Conservation (phyloP, 2,329 filamentous ascomycete species). For the Chaetothyriales sp. region DNA sequence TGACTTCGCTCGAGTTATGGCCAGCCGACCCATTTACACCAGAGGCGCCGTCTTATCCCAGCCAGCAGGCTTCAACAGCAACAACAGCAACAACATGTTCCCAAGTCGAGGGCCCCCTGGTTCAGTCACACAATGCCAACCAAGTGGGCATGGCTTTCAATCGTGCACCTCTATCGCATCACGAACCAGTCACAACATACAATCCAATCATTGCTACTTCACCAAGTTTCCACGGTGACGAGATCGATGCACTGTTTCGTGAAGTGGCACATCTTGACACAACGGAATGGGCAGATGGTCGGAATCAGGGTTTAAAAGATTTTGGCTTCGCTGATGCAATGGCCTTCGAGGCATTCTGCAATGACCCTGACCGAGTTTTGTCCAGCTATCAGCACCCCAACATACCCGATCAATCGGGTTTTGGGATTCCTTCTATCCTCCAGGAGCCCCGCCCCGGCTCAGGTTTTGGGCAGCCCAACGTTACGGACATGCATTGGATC, state of each 20-base stretch:
- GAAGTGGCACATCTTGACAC: conserved; percentile 34
- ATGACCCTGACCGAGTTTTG: conserved; percentile 28
- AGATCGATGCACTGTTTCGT: conserved; percentile 33
- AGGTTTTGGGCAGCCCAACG: neutral
- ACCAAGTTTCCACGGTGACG: conserved; percentile 19
- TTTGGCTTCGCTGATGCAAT: conserved; percentile 32
- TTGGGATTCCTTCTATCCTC: neutral
- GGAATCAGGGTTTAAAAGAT: conserved; percentile 29
- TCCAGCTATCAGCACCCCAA: conserved; percentile 2
- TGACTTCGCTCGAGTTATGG: neutral
- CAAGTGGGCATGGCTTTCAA: neutral
- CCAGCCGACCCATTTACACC: neutral
- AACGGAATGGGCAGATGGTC: conserved; percentile 30
- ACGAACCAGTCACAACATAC: neutral
- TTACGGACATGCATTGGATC: neutral
- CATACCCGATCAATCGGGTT: neutral
- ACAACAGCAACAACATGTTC: neutral
- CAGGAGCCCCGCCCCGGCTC: neutral
- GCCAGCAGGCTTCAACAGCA: neutral
- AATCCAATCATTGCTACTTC: conserved; percentile 7
- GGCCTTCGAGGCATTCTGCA: conserved; percentile 33
- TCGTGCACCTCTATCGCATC: too few species aligned
- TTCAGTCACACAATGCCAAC: neutral
- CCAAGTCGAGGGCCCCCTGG: neutral
- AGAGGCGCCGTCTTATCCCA: neutral